These are phyloP conservation scores for Gynandropsis gynandra DNA, from an alignment of 345 rosid genomes.

Conservation along the genomic window DNA sequence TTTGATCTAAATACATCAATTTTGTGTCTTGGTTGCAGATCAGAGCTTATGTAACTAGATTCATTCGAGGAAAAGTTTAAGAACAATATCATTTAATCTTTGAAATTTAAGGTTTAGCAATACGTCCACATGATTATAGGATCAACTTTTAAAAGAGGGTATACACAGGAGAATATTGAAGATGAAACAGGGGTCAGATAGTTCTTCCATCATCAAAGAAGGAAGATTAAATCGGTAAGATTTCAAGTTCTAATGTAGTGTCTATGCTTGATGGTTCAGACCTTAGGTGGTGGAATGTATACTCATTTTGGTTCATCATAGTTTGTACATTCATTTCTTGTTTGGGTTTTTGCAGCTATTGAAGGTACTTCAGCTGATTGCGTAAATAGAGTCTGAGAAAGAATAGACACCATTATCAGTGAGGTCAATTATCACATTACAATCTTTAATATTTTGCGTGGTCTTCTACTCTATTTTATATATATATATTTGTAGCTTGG, in stretches of 20 bases:
- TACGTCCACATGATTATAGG: too few species aligned
- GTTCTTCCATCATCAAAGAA: slow-evolving; percentile 54
- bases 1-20: too few species aligned
- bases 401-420: too few species aligned
- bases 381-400: slow-evolving; percentile 57
- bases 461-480: too few species aligned
- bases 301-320: background rate
- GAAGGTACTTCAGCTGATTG: slow-evolving; percentile 64
- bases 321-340: slow-evolving; percentile 14
- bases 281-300: background rate
- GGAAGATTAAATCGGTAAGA: slow-evolving; percentile 65
- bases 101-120: slow-evolving; percentile 17
- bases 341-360: slow-evolving; percentile 47
- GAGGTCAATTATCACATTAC: slow-evolving; percentile 51
- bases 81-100: slow-evolving; percentile 26
- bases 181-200: slow-evolving; percentile 70
- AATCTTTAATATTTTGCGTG: too few species aligned
- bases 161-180: slow-evolving; percentile 58
- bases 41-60: slow-evolving; percentile 69
- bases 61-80: slow-evolving; percentile 71
- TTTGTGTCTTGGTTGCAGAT: slow-evolving; percentile 48
- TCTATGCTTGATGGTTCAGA: background rate
- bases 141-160: too few species aligned
- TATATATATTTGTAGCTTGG: too few species aligned
- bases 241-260: background rate